A percentile compares a stretch with the other conserved stretches of the same genome.
phyloP scores from a whole-genome alignment of 148 eudicot species.

The Dianthus caryophyllus region DNA sequence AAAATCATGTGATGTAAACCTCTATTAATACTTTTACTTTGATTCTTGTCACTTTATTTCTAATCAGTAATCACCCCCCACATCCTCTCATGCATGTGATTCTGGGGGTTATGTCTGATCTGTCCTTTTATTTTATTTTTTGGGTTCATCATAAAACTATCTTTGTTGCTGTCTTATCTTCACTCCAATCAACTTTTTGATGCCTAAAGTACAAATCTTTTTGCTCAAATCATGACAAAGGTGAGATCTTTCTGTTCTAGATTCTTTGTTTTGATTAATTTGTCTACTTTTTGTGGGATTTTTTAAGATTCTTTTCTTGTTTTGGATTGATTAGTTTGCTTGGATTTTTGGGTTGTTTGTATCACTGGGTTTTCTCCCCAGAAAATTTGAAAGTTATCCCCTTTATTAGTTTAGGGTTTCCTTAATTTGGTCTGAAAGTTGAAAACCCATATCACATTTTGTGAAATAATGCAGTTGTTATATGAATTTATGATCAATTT shows the following conservation, averaged over 20 bases:
- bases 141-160: no score
- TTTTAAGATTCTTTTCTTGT: constrained; percentile 26
- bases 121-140: no score
- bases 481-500: constrained; percentile 10
- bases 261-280: constrained; percentile 16
- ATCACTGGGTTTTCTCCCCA: constrained; percentile 8
- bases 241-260: constrained; percentile 26
- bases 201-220: constrained; percentile 20
- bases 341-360: constrained; percentile 9
- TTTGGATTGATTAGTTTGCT: constrained; percentile 19
- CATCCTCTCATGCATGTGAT: constrained; percentile 17
- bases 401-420: constrained; percentile 11
- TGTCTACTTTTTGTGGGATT: background rate
- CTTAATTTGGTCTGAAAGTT: constrained; percentile 10
- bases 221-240: constrained; percentile 24
- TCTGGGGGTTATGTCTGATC: constrained; percentile 25
- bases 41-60: no score
- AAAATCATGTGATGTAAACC: no score
- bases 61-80: no score
- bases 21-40: no score
- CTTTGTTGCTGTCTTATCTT: constrained; percentile 18
- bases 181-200: background rate
- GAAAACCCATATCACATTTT: constrained; percentile 14
- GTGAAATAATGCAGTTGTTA: background rate
- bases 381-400: background rate